Evolutionary conservation across 176 grass and related monocot genomes (phyloP).

Genomic region (Triticum dicoccoides): DNA sequence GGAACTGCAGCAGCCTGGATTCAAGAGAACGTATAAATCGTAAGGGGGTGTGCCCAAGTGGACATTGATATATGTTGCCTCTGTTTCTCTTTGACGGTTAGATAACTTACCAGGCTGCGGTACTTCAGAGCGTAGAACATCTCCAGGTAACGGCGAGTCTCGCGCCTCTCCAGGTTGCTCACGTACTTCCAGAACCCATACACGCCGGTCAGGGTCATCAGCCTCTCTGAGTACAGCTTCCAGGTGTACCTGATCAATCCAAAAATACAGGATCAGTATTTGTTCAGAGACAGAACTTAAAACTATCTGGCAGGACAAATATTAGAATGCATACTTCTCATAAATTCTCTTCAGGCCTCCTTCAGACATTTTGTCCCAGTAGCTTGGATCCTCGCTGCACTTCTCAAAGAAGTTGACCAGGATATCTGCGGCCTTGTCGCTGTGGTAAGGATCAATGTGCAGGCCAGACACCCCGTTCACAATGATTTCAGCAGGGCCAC

Average conservation of each 20-base stretch:
- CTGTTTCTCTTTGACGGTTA: not conserved
- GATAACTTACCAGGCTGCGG: conserved; percentile 65
- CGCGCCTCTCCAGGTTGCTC: conserved; percentile 86
- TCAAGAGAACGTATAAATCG: not conserved
- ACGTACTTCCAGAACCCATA: conserved; percentile 99
- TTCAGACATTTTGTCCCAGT: conserved; percentile 86
- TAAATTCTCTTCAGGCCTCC: conserved; percentile 88
- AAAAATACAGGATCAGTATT: conserved; percentile 11
- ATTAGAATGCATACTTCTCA: conserved; percentile 53
- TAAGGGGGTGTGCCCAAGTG: not conserved
- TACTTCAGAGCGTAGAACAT: conserved; percentile 98
- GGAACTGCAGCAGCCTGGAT: conserved; percentile 54
- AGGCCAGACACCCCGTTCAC: conserved; percentile 84
- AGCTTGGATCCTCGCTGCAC: conserved; percentile 47
- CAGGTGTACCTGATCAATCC: conserved; percentile 76
- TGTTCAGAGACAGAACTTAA: not conserved
- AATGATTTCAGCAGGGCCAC: conserved; percentile 94
- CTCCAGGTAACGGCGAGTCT: conserved; percentile 90
- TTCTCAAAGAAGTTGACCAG: conserved; percentile 89
- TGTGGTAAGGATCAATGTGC: conserved; percentile 95
- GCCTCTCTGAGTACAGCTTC: conserved; percentile 98
- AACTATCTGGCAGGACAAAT: not conserved
- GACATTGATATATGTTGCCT: not conserved
- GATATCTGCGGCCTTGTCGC: conserved; percentile 78
- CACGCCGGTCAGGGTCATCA: conserved; percentile 94